Evolutionary conservation across 768 basidiomycete genomes (phyloP), one percentile per base, ranked within the genome.

Genomic region (Exsudoporus frostii): DNA sequence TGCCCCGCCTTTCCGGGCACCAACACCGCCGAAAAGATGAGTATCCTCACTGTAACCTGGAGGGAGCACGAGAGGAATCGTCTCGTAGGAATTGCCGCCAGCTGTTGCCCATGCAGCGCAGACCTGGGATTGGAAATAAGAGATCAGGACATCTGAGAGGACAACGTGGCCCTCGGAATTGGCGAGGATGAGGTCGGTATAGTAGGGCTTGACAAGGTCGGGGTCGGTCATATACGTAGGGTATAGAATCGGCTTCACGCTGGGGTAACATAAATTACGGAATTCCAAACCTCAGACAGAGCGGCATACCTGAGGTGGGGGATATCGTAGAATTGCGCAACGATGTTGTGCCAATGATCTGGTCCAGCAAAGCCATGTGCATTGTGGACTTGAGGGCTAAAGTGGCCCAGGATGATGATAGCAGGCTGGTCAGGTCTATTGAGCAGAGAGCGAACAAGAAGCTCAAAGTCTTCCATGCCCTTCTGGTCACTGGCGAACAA

Each of bases 301-400:
- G 5, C 9, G 14, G 24, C 74, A 38, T 42, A 83, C 84, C 81
- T 84, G 63, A 99, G 76, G 67, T 98, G 92, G 0, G 96, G 95
- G 25, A 98, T 83, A 66, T 99, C 97, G 74, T 99, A 99, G 75
- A 93, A 98, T 66, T 95, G 93, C 2, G 97, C 91, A 1, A 98
- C 94, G 51, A 88, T 73, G 58, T 79, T 86, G 69, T 99, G 96
- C 78, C 84, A 85, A 62, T 92, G 83, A 65, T 97, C 95, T 1
- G 95, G 89, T 2, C 96, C 95, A 4, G 84, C 84, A 64, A 90
- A 97, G 2, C 94, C 95, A 62, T 91, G 76, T 20, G 78, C 71
- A 34, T 81, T 76, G 61, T 95, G 90, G 1, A 87, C 65, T 63
- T 99, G 93, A 0, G 95, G 90, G 49, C 83, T 83, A 66, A 98